These are phyloP conservation scores for Colletotrichum sp. DNA, from an alignment of 2,329 filamentous ascomycete species.

Conservation along the genomic window DNA sequence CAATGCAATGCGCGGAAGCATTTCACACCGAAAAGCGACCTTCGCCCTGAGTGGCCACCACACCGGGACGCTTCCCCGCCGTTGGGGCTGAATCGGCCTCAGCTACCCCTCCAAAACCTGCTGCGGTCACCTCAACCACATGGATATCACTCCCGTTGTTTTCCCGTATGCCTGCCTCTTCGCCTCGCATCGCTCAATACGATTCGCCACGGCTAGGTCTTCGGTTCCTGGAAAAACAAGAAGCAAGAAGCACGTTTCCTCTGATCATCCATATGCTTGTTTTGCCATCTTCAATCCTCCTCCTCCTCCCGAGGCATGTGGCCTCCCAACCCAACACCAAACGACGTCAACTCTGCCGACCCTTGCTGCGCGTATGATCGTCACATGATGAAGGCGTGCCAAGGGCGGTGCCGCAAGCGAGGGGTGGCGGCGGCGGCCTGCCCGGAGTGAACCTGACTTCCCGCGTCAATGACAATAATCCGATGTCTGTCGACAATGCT, in stretches of 20 bases:
- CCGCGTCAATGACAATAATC: slow-evolving; percentile 9
- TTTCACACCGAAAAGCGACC: background rate
- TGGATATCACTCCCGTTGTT: background rate
- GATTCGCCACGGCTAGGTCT: background rate
- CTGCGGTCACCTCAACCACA: background rate
- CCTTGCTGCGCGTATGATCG: background rate
- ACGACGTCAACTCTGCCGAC: background rate
- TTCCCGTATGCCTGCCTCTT: background rate
- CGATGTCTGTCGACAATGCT: background rate
- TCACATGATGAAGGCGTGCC: background rate
- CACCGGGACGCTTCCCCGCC: background rate
- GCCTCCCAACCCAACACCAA: background rate
- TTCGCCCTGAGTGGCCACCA: background rate
- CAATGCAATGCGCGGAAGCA: background rate
- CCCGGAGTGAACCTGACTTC: background rate
- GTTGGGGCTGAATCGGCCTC: slow-evolving; percentile 19
- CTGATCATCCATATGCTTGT: background rate
- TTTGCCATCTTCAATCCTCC: background rate
- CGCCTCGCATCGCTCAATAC: background rate
- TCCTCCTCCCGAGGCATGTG: background rate
- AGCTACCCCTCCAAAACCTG: background rate
- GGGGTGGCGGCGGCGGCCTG: background rate
- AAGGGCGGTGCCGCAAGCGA: background rate
- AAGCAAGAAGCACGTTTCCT: background rate
- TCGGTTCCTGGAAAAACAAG: background rate